phyloP scores from a whole-genome alignment of 768 basidiomycete species.

The Suillus subaureus region DNA sequence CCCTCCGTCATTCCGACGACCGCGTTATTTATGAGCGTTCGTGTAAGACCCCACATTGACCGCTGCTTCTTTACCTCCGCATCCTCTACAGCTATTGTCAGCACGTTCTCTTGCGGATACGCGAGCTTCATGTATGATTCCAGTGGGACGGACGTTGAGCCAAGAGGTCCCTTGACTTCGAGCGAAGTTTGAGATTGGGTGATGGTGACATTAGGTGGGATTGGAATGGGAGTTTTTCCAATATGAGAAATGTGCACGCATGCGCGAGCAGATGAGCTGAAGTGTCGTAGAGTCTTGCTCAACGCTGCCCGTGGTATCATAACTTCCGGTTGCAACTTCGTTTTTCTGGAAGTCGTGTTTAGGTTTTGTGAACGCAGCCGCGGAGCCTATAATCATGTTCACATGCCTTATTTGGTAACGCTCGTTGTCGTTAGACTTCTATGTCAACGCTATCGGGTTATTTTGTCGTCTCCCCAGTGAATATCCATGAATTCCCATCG shows the following conservation, averaged over 20 bases:
- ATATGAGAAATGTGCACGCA: slow-evolving; percentile 58
- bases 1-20: slow-evolving; percentile 89
- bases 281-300: slow-evolving; percentile 35
- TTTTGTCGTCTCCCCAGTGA: too few relatives aligned
- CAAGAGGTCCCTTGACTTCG: slow-evolving; percentile 61
- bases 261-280: slow-evolving; percentile 53
- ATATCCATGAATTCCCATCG: too few relatives aligned
- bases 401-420: not conserved
- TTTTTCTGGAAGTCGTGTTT: not conserved
- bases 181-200: slow-evolving; percentile 38
- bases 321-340: not conserved
- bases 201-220: slow-evolving; percentile 53
- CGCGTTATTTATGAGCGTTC: slow-evolving; percentile 88
- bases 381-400: not conserved
- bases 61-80: slow-evolving; percentile 75
- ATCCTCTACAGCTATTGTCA: slow-evolving; percentile 53
- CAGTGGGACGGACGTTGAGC: slow-evolving; percentile 49
- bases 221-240: slow-evolving; percentile 58
- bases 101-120: slow-evolving; percentile 33
- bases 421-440: too few relatives aligned
- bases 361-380: not conserved
- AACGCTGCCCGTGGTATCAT: slow-evolving; percentile 22
- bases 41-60: slow-evolving; percentile 94
- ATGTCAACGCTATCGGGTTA: too few relatives aligned
- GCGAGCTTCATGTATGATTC: slow-evolving; percentile 47